These are phyloP conservation scores for Spathaspora sp. DNA, from an alignment of 1,139 yeast species.

Conservation along the genomic window DNA sequence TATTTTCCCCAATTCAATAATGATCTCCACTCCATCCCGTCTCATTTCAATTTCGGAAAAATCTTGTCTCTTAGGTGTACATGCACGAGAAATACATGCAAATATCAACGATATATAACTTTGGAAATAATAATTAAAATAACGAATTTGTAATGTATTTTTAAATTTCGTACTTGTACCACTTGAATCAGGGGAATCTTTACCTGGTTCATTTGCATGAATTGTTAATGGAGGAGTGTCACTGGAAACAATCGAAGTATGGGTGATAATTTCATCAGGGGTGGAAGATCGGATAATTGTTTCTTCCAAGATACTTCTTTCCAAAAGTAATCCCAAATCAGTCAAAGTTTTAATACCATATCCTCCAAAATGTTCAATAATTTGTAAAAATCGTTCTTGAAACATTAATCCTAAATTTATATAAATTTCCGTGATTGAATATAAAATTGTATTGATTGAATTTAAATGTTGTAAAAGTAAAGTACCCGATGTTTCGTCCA, in stretches of 20 bases:
- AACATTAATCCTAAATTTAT: constrained; percentile 52
- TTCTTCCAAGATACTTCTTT: constrained; percentile 58
- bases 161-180: constrained; percentile 56
- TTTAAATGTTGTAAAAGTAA: constrained; percentile 34
- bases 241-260: constrained; percentile 34
- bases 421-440: constrained; percentile 52
- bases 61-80: constrained; percentile 48
- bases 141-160: constrained; percentile 57
- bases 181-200: constrained; percentile 32
- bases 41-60: constrained; percentile 31
- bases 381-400: constrained; percentile 46
- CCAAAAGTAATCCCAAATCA: constrained; percentile 43
- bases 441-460: constrained; percentile 39
- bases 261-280: constrained; percentile 48
- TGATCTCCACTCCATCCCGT: constrained; percentile 40
- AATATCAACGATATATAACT: constrained; percentile 46
- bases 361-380: constrained; percentile 43
- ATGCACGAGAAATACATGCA: constrained; percentile 39
- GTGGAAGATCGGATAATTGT: constrained; percentile 44
- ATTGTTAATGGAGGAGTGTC: constrained; percentile 39
- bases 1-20: constrained; percentile 33
- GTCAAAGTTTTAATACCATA: constrained; percentile 24
- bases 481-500: constrained; percentile 30
- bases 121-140: constrained; percentile 50
- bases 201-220: constrained; percentile 32